These are phyloP conservation scores for Limtongia smithiae DNA, from an alignment of 805 yeast species.

Conservation along the genomic window DNA sequence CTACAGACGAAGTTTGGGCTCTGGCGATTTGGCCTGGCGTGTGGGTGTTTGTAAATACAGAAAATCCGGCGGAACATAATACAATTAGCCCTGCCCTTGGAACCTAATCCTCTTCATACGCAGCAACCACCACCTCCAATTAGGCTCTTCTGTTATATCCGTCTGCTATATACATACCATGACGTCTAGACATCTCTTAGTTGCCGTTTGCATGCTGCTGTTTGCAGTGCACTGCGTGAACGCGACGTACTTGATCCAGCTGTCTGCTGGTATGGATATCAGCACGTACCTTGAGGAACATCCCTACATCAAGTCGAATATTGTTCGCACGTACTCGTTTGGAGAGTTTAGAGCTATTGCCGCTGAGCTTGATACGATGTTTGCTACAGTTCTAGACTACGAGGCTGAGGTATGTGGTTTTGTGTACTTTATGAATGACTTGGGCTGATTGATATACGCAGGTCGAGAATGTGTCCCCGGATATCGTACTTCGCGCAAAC, in stretches of 20 bases:
- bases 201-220: no score
- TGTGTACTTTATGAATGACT: background rate
- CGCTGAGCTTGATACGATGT: slow-evolving; percentile 53
- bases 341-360: slow-evolving; percentile 71
- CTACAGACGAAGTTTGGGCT: no score
- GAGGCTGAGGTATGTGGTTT: slow-evolving; percentile 46
- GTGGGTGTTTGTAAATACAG: no score
- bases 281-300: slow-evolving; percentile 36
- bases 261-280: slow-evolving; percentile 28
- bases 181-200: no score
- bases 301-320: slow-evolving; percentile 45
- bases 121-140: no score
- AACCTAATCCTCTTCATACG: no score
- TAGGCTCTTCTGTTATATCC: no score
- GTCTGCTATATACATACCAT: no score
- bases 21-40: no score
- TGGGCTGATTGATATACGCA: slow-evolving; percentile 2
- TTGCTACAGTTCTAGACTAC: slow-evolving; percentile 47
- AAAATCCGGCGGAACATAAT: no score
- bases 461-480: slow-evolving; percentile 67
- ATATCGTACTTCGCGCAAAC: slow-evolving; percentile 53
- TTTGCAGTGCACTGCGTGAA: slow-evolving; percentile 2
- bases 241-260: slow-evolving; percentile 34
- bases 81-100: no score
- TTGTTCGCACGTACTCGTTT: slow-evolving; percentile 55